A percentile compares a stretch with the other conserved stretches of the same genome.
phyloP scores from a whole-genome alignment of 495 filamentous ascomycete genomes.

The Penicillium turbatum region DNA sequence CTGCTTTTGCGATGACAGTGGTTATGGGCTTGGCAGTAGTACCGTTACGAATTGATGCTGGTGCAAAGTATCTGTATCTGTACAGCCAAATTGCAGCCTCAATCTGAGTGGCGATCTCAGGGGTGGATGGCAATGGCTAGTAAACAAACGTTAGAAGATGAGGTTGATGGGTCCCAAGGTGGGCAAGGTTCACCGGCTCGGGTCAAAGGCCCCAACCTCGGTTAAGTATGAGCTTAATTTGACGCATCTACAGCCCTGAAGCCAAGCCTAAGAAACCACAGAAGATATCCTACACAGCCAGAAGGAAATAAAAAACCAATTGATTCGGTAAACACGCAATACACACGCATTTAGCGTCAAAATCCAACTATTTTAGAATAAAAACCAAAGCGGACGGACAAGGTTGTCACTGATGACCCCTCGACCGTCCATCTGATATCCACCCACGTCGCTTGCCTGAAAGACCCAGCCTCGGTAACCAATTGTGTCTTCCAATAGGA shows the following conservation, averaged over 20 bases:
- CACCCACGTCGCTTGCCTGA: conserved; percentile 1
- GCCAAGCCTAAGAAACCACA: not conserved
- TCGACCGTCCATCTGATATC: conserved; percentile 8
- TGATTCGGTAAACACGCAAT: conserved; percentile 15
- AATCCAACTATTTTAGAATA: conserved; percentile 17
- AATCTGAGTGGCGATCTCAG: too few relatives aligned
- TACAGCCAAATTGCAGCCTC: not conserved
- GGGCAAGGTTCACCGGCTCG: not conserved
- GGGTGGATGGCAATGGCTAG: not conserved
- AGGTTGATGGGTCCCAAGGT: not conserved
- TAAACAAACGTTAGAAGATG: not conserved
- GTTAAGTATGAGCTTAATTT: conserved; percentile 8
- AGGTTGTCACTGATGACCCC: conserved; percentile 17
- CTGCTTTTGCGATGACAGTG: too few relatives aligned
- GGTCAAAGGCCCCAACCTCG: conserved; percentile 2
- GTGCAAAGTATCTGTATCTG: too few relatives aligned
- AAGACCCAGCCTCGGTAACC: conserved; percentile 5
- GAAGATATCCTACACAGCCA: not conserved
- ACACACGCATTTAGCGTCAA: conserved; percentile 17
- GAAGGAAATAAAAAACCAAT: conserved; percentile 1
- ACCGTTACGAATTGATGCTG: too few relatives aligned
- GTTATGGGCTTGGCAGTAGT: too few relatives aligned
- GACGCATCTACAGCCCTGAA: not conserved
- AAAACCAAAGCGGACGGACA: conserved; percentile 13
- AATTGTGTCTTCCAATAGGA: conserved; percentile 9